These are phyloP conservation scores for Pythium insidiosum DNA, from an alignment of 352 stramenopile species.

Conservation along the genomic window DNA sequence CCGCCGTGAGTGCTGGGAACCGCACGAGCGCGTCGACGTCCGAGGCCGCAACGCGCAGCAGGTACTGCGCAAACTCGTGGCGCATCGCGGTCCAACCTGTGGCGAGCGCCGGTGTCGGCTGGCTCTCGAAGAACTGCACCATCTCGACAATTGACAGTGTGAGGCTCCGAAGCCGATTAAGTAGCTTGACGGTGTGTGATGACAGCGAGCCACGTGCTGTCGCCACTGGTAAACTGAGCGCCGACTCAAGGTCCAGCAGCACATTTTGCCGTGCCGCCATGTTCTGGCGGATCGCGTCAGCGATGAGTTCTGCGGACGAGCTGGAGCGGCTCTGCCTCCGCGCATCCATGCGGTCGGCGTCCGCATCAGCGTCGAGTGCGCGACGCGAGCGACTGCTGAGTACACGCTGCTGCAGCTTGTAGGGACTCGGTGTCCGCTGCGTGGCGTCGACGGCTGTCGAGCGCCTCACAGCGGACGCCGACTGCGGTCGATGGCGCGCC, in stretches of 20 bases:
- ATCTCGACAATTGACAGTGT: constrained; percentile 60
- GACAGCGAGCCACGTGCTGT: constrained; percentile 8
- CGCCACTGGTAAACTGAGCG: constrained; percentile 2
- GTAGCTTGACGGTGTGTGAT: constrained; percentile 27
- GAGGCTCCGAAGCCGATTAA: constrained; percentile 53
- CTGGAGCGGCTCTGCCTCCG: too few species aligned
- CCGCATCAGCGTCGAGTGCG: constrained; percentile 1
- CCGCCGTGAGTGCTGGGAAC: constrained; percentile 22
- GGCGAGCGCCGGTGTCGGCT: constrained; percentile 12
- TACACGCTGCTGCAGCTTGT: constrained; percentile 59
- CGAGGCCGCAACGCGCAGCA: constrained; percentile 34
- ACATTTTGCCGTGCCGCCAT: constrained; percentile 29
- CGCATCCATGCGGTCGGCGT: background rate
- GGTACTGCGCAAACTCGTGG: constrained; percentile 33
- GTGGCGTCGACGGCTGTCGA: background rate
- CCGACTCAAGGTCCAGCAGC: constrained; percentile 30
- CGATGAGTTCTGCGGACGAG: constrained; percentile 25
- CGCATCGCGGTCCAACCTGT: constrained; percentile 18
- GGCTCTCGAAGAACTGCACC: constrained; percentile 39
- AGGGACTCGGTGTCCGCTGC: constrained; percentile 32
- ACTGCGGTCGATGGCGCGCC: constrained; percentile 3
- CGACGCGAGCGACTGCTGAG: constrained; percentile 25
- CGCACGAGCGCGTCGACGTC: constrained; percentile 39
- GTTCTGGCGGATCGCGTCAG: constrained; percentile 42
- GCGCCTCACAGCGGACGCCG: constrained; percentile 4